A percentile compares a stretch with the other conserved stretches of the same genome.
phyloP scores from a whole-genome alignment of 495 filamentous ascomycete species.

The Pseudevernia furfuracea region DNA sequence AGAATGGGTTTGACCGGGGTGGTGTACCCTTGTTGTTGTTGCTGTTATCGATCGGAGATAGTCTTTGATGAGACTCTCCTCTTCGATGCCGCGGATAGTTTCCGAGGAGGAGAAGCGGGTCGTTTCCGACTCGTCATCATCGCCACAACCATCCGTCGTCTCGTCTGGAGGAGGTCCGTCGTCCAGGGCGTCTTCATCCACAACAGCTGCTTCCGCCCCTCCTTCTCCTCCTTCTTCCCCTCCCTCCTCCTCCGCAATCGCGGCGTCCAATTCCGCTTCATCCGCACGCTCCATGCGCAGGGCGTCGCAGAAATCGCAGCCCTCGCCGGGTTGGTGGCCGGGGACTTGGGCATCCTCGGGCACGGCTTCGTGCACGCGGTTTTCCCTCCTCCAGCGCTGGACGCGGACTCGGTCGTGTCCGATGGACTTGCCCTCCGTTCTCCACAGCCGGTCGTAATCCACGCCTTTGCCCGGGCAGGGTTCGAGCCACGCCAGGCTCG shows the following conservation, averaged over 20 bases:
- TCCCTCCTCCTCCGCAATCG: not conserved
- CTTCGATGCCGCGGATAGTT: not conserved
- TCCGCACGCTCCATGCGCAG: not conserved
- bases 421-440: not conserved
- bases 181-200: too few species aligned
- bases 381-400: not conserved
- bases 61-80: not conserved
- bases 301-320: slow-evolving; percentile 1
- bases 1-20: too few species aligned
- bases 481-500: slow-evolving; percentile 6
- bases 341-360: not conserved
- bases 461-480: slow-evolving; percentile 5
- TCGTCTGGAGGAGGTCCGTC: not conserved
- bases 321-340: not conserved
- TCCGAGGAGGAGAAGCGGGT: not conserved
- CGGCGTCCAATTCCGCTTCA: not conserved
- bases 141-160: not conserved
- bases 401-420: not conserved
- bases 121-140: not conserved
- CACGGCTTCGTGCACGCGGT: not conserved
- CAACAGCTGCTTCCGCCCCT: too few species aligned
- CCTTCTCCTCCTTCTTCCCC: not conserved
- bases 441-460: slow-evolving; percentile 9
- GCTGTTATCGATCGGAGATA: not conserved
- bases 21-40: not conserved